Evolutionary conservation across 768 basidiomycete species (phyloP), one percentile per base, ranked within the genome.

Genomic region (Podaxis sp.): DNA sequence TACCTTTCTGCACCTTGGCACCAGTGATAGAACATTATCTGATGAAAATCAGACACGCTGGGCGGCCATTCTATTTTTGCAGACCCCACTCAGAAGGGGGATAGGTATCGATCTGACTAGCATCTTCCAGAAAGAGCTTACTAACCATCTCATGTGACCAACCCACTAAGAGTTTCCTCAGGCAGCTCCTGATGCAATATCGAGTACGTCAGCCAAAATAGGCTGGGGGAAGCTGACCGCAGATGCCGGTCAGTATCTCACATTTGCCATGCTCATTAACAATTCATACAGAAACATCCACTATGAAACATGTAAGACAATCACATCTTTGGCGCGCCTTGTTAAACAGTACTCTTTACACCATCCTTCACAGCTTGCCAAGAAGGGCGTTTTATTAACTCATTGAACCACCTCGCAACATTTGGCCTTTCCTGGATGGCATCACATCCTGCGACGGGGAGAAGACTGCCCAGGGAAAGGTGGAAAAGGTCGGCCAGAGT

Each of bases 401-500:
- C 69, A 28, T 65, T 63, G 62, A 67, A 70, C 69, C 69, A 70
- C 38, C 67, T 64, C 27, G 54, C 61, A 7, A 84, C 76, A 61
- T 82, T 82, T 16, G 81, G 77, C 57, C 74, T 73, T 16, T 65
- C 64, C 32, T 61, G 62, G 47, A 82, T 59, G 9, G 76, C 66
- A 14, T 71, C 62, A 46, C 53, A 63, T 14, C 72, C 73, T 6
- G 69, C 69, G 1, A 27, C 37, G 1, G 61, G 46, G 25, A 76
- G 62, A 54, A 68, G 40, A n/a, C 55, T 32, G 4, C 68, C 78
- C 23, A 73, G 76, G 18, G 78, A 76, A n/a, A 81, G 65, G 56
- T 82, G 78, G 61, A 75, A 77, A 13, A 82, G 64, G 57, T 82
- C 81, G 1, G 76, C 79, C n/a, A 82, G 69, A 3, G 79, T 79